Evolutionary conservation across 495 filamentous ascomycete species (phyloP).

Genomic region (Entonaema liquescens): DNA sequence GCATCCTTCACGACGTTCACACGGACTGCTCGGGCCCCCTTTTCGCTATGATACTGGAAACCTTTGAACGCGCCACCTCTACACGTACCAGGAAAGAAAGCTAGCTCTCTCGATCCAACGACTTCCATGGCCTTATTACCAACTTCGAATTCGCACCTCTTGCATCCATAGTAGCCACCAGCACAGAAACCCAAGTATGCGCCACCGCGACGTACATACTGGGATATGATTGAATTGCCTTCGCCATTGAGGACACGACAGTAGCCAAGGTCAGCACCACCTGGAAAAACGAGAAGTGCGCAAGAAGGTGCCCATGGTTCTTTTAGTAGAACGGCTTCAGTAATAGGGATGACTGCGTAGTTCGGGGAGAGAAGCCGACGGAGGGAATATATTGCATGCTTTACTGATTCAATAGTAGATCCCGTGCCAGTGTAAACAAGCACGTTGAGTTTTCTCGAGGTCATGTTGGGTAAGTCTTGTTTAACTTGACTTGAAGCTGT

Average conservation of each 20-base stretch:
- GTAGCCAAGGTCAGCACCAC: constrained; percentile 94
- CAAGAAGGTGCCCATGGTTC: constrained; percentile 93
- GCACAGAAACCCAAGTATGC: constrained; percentile 91
- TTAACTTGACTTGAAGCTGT: too few species aligned
- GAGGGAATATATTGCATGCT: constrained; percentile 87
- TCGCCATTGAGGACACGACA: constrained; percentile 86
- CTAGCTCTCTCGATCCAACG: constrained; percentile 83
- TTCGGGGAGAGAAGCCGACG: constrained; percentile 89
- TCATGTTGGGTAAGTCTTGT: constrained; percentile 55
- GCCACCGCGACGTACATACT: constrained; percentile 88
- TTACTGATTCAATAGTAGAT: constrained; percentile 85
- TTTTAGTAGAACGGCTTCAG: constrained; percentile 78
- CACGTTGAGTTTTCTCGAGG: constrained; percentile 77
- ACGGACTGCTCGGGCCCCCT: constrained; percentile 76
- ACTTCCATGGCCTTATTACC: constrained; percentile 85
- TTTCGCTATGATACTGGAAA: constrained; percentile 91
- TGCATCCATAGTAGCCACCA: constrained; percentile 88
- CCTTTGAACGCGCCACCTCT: constrained; percentile 88
- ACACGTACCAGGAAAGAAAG: constrained; percentile 87
- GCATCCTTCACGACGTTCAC: constrained; percentile 70
- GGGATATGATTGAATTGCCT: constrained; percentile 82
- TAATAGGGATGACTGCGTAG: constrained; percentile 90
- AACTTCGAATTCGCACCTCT: constrained; percentile 88
- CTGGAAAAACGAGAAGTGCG: constrained; percentile 89
- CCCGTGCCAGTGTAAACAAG: constrained; percentile 89